Evolutionary conservation across 306 rosid genomes (phyloP).

Genomic region (Chamaecrista fasciculata): DNA sequence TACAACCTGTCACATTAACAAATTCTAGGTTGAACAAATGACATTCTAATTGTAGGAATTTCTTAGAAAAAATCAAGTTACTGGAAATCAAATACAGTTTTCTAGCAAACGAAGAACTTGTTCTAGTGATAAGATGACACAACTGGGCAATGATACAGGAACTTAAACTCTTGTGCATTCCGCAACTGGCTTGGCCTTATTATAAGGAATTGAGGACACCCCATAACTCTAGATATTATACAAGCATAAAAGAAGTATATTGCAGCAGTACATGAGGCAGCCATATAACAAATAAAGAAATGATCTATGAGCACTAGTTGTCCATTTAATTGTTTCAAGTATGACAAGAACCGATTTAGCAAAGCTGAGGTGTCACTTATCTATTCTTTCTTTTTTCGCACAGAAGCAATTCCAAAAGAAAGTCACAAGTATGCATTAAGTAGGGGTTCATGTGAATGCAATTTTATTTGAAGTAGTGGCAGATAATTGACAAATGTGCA

Average conservation of each 20-base stretch:
- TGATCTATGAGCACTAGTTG: constrained; percentile 4
- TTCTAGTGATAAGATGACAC: constrained; percentile 14
- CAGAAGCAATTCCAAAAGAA: constrained; percentile 11
- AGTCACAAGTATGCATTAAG: not conserved
- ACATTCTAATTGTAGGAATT: constrained; percentile 19
- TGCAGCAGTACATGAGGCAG: constrained; percentile 4
- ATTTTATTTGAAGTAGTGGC: not conserved
- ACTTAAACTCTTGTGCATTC: constrained; percentile 15
- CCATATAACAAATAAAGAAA: constrained; percentile 2
- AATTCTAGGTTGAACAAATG: constrained; percentile 29
- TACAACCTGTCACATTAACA: constrained; percentile 57
- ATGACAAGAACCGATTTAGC: not conserved
- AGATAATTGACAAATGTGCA: no score
- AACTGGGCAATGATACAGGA: constrained; percentile 10
- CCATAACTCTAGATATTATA: constrained; percentile 15
- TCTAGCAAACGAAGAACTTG: not conserved
- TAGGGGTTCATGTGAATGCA: not conserved
- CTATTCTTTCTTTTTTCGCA: not conserved
- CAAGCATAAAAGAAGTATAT: constrained; percentile 14
- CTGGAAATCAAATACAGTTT: constrained; percentile 9
- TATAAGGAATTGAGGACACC: not conserved
- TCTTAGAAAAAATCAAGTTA: constrained; percentile 22
- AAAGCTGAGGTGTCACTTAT: constrained; percentile 19
- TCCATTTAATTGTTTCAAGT: constrained; percentile 9
- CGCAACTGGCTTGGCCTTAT: constrained; percentile 5